Evolutionary conservation across 140 eudicot genomes (phyloP).

Genomic region (Anethum foeniculum): DNA sequence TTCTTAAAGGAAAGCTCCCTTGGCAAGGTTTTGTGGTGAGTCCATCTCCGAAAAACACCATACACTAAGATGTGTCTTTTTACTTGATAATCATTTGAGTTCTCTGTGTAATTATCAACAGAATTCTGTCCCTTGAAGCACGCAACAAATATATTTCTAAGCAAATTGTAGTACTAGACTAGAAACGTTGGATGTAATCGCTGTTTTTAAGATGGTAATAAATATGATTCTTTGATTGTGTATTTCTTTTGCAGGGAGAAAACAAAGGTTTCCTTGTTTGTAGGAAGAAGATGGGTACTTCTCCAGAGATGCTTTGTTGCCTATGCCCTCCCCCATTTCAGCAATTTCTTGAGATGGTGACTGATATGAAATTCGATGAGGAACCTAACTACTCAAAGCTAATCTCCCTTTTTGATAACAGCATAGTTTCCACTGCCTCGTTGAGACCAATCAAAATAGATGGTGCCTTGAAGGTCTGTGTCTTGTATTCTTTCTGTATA

Average conservation of each 20-base stretch:
- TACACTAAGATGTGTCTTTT: not conserved
- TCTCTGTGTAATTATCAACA: not conserved
- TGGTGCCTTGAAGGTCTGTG: conserved; percentile 59
- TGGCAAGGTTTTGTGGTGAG: conserved; percentile 73
- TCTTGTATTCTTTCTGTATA: not conserved
- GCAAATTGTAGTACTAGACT: not conserved
- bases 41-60: conserved; percentile 9
- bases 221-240: not conserved
- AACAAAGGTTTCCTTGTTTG: conserved; percentile 75
- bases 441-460: conserved; percentile 56
- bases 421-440: conserved; percentile 48
- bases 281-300: conserved; percentile 67
- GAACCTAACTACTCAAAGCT: conserved; percentile 65
- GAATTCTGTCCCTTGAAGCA: not conserved
- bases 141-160: not conserved
- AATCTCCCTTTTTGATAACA: conserved; percentile 43
- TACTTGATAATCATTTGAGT: not conserved
- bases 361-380: conserved; percentile 68
- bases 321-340: conserved; percentile 66
- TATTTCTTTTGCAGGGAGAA: conserved; percentile 44
- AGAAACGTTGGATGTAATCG: not conserved
- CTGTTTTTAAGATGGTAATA: not conserved
- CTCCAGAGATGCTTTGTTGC: conserved; percentile 59
- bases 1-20: conserved; percentile 62
- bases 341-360: conserved; percentile 59